A percentile compares a stretch with the other conserved stretches of the same genome.
Conservation (phyloP, 2,329 filamentous ascomycete species). For the Aaosphaeria pasadenensis region DNA sequence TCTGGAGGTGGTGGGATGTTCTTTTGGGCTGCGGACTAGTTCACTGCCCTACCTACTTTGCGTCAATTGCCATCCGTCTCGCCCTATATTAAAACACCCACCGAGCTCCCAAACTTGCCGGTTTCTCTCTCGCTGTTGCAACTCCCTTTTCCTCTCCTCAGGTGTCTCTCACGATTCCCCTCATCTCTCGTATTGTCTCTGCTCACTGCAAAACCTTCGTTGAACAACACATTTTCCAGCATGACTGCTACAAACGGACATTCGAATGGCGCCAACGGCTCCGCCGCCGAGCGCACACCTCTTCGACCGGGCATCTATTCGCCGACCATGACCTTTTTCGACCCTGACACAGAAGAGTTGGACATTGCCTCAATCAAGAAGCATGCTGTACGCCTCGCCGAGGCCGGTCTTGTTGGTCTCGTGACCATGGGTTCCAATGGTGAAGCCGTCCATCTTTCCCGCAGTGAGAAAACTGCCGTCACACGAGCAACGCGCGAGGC, state of each 20-base stretch:
- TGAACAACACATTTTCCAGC: conserved; percentile 1
- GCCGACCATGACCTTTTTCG: conserved; percentile 88
- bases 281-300: conserved; percentile 46
- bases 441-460: conserved; percentile 80
- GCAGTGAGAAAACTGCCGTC: conserved; percentile 71
- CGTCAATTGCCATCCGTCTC: conserved; percentile 29
- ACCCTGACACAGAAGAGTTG: conserved; percentile 78
- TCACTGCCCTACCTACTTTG: conserved; percentile 28
- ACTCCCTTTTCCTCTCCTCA: conserved; percentile 10
- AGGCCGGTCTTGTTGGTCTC: conserved; percentile 75
- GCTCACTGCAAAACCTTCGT: neutral
- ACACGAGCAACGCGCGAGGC: conserved; percentile 77
- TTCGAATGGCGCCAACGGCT: conserved; percentile 33
- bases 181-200: neutral
- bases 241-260: conserved; percentile 27
- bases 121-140: conserved; percentile 5
- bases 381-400: conserved; percentile 74
- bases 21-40: conserved; percentile 28
- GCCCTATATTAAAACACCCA: conserved; percentile 38
- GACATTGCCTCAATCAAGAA: conserved; percentile 76
- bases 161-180: conserved; percentile 3
- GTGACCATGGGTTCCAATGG: conserved; percentile 90
- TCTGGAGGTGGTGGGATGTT: conserved; percentile 26
- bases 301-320: conserved; percentile 82
- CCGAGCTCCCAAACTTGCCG: conserved; percentile 18